Evolutionary conservation across 805 yeast species (phyloP), one percentile per base, ranked within the genome.

Genomic region (Metschnikowia orientalis): DNA sequence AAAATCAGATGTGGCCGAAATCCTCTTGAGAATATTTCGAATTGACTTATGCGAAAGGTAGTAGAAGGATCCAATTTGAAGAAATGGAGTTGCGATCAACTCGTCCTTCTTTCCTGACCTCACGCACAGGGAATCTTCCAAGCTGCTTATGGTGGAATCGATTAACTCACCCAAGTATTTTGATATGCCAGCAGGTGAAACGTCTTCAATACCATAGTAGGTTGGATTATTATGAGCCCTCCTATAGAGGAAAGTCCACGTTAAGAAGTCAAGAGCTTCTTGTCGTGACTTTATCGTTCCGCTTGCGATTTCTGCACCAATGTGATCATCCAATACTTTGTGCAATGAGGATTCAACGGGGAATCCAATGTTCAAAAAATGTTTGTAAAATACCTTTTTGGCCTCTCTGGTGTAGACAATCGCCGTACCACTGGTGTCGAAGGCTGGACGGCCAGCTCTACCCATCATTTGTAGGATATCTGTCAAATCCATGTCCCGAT

Each of bases 1-100:
- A 48, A 82, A 77, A 4, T 70, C 21, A 7, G 43, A 38, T n/a
- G 29, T 32, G 1, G 28, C 13, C 8, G 30, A 34, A 22, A 42
- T 25, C 4, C 34, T 35, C 8, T 36, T 24, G 16, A 46, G 38
- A 11, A 39, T 44, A 36, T 71, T 75, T 38, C 96, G 69, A 41
- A 92, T 75, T 0, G 97, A 89, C 55, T 77, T 77, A 58, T 92
- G 97, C 1, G 96, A 87, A 48, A 92, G 69, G 63, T 92, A 92
- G 59, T 92, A 92, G 60, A 83, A 92, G 2, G 97, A 87, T 1
- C 95, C 74, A 24, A 92, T 85, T 41, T 78, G 75, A 59, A 92
- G 69, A 54, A 78, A 88, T 12, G 95, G 86, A 0, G 97, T 88
- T 6, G 95, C 72, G 20, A 79, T 48, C 16, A 64, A 58, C 31